Percentiles rank a stretch among this genome's conserved stretches.
Conservation (phyloP, 108 stramenopile species). For the Epipyxis sp. region DNA sequence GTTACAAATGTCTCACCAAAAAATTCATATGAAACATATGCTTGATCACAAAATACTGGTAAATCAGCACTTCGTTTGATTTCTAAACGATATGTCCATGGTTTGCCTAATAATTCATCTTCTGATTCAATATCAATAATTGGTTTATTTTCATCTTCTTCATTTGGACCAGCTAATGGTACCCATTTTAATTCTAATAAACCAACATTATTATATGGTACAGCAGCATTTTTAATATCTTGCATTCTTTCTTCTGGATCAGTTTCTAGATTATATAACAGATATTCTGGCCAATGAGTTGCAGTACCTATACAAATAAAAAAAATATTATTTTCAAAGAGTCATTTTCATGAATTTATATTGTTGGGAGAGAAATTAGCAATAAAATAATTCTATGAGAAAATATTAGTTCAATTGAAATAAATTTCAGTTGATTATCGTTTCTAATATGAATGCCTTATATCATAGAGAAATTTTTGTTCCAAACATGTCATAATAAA, state of each 20-base stretch:
- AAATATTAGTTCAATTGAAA: too few relatives aligned
- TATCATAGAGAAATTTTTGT: too few relatives aligned
- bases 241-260: conserved; percentile 54
- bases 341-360: conserved; percentile 6
- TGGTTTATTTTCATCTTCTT: conserved; percentile 42
- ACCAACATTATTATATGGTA: conserved; percentile 60
- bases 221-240: conserved; percentile 56
- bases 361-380: background rate
- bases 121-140: conserved; percentile 46
- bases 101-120: conserved; percentile 56
- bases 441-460: too few relatives aligned
- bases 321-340: too few relatives aligned
- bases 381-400: too few relatives aligned
- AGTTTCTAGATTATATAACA: conserved; percentile 53
- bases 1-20: conserved; percentile 42
- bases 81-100: conserved; percentile 57
- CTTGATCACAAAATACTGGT: conserved; percentile 33
- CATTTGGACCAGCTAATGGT: conserved; percentile 51
- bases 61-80: conserved; percentile 40
- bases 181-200: conserved; percentile 47
- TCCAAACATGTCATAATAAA: too few relatives aligned
- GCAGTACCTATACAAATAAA: too few relatives aligned
- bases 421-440: too few relatives aligned
- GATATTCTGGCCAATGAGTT: conserved; percentile 57
- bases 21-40: conserved; percentile 42